phyloP scores from a whole-genome alignment of 345 rosid genomes.

The Clausena lansium region DNA sequence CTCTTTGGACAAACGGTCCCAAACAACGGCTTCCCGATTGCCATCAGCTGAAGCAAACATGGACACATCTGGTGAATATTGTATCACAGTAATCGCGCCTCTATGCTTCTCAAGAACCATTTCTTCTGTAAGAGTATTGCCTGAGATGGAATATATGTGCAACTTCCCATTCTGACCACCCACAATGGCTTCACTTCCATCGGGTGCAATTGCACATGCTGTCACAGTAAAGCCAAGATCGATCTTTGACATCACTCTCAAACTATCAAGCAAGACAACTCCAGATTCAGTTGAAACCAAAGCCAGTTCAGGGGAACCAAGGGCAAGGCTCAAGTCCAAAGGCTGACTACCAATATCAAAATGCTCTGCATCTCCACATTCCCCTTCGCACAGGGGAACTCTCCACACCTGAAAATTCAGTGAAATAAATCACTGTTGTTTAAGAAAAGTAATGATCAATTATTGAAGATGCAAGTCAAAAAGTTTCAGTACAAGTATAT shows the following conservation, averaged over 20 bases:
- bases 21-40: slow-evolving; percentile 68
- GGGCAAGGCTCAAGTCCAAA: slow-evolving; percentile 55
- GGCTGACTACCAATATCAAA: slow-evolving; percentile 62
- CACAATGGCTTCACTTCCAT: slow-evolving; percentile 65
- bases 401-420: slow-evolving; percentile 50
- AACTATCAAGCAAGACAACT: slow-evolving; percentile 53
- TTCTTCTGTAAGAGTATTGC: slow-evolving; percentile 53
- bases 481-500: neutral
- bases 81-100: slow-evolving; percentile 61
- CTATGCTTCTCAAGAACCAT: slow-evolving; percentile 67
- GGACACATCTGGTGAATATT: slow-evolving; percentile 63
- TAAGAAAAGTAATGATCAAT: neutral
- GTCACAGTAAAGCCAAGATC: slow-evolving; percentile 55
- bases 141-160: slow-evolving; percentile 58
- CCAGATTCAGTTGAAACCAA: slow-evolving; percentile 57
- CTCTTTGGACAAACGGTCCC: slow-evolving; percentile 65
- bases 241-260: slow-evolving; percentile 41
- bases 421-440: neutral
- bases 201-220: slow-evolving; percentile 62
- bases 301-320: slow-evolving; percentile 36
- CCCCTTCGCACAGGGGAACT: slow-evolving; percentile 36
- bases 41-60: slow-evolving; percentile 77
- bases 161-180: slow-evolving; percentile 76
- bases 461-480: neutral
- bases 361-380: slow-evolving; percentile 46